phyloP scores from a whole-genome alignment of 2,329 filamentous ascomycete genomes.

The Penicillium paneum region DNA sequence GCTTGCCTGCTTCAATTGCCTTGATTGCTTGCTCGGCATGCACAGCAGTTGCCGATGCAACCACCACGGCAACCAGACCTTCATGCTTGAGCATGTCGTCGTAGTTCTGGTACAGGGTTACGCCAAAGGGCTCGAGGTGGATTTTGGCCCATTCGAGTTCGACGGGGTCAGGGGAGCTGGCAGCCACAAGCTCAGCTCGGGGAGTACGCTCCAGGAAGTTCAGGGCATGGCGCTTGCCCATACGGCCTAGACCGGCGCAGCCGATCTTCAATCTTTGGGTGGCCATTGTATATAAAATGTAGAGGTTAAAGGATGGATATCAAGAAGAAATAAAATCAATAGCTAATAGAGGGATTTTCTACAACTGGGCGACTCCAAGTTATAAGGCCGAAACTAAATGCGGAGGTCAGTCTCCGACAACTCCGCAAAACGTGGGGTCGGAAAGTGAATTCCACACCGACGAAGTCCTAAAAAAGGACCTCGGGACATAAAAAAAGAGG shows the following conservation, averaged over 20 bases:
- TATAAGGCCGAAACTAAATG: constrained; percentile 1
- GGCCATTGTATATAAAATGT: constrained; percentile 21
- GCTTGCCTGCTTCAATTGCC: constrained; percentile 53
- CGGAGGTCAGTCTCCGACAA: constrained; percentile 20
- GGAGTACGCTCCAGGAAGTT: constrained; percentile 50
- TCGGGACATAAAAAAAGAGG: not conserved
- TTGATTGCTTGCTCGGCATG: constrained; percentile 58
- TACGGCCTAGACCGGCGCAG: constrained; percentile 51
- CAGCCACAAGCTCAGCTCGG: constrained; percentile 50
- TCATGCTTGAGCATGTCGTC: constrained; percentile 57
- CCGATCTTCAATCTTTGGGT: constrained; percentile 43
- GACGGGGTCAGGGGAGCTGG: constrained; percentile 45
- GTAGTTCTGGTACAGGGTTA: constrained; percentile 53
- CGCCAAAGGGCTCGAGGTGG: constrained; percentile 52
- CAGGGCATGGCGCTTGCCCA: constrained; percentile 51
- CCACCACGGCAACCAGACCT: constrained; percentile 54
- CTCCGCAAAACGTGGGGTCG: constrained; percentile 13
- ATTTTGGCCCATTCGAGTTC: constrained; percentile 52
- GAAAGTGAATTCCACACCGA: constrained; percentile 22
- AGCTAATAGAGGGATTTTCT: not conserved
- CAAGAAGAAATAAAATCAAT: not conserved
- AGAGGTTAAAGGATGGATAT: not conserved
- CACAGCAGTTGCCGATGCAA: constrained; percentile 55
- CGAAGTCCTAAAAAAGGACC: not conserved
- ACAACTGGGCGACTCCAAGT: not conserved